Conservation (phyloP, 139 green algal species). For the Yamagishiella unicocca region DNA sequence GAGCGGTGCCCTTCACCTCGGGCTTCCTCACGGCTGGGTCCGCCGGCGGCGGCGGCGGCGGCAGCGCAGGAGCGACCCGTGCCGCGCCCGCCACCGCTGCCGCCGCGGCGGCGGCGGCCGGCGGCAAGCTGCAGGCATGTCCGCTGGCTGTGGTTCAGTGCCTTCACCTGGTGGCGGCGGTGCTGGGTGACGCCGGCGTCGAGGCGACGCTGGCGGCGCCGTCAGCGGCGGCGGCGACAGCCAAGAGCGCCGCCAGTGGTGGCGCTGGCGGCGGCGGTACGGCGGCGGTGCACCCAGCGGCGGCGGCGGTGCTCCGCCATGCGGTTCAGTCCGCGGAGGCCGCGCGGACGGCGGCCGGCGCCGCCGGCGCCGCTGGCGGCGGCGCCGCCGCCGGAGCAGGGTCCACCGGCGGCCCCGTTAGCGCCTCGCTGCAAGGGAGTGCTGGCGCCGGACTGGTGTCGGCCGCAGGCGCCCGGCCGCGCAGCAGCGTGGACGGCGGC, state of each 20-base stretch:
- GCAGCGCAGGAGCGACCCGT: not conserved
- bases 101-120: not conserved
- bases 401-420: not conserved
- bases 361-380: not conserved
- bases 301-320: not conserved
- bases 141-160: slow-evolving; percentile 31
- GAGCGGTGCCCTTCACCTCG: slow-evolving; percentile 10
- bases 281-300: not conserved
- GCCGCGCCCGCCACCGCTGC: not conserved
- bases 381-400: not conserved
- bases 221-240: not conserved
- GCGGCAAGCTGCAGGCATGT: slow-evolving; percentile 11
- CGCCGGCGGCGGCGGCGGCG: not conserved
- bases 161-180: slow-evolving; percentile 24
- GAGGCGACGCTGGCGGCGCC: not conserved
- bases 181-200: slow-evolving; percentile 11
- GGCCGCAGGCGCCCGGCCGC: not conserved
- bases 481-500: not conserved
- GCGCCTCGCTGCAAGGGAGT: not conserved
- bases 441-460: not conserved
- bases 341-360: not conserved
- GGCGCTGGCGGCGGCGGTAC: not conserved
- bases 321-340: not conserved
- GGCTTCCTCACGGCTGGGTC: not conserved
- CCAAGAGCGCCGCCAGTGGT: not conserved